Percentiles rank a stretch among this genome's conserved stretches.
Conservation (phyloP, 2,329 filamentous ascomycete species). For the Claviceps digitariae region DNA sequence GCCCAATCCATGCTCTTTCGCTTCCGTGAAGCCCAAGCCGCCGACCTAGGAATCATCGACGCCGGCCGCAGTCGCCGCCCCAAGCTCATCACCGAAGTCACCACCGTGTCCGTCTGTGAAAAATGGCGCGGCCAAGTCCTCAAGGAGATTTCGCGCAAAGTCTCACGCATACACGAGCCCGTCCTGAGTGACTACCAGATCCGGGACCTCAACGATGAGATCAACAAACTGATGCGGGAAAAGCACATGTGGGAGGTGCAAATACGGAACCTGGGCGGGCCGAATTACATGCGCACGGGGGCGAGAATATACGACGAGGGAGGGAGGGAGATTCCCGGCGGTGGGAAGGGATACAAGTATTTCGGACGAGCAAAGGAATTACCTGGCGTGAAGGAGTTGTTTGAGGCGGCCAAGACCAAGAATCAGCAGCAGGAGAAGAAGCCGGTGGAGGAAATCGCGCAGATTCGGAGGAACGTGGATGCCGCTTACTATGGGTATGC, state of each 20-base stretch:
- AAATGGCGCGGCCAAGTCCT: slow-evolving; percentile 97
- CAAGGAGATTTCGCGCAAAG: slow-evolving; percentile 93
- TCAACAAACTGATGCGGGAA: slow-evolving; percentile 98
- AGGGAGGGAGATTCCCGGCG: slow-evolving; percentile 55
- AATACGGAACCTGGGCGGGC: slow-evolving; percentile 88
- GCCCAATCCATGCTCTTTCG: slow-evolving; percentile 99
- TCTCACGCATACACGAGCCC: slow-evolving; percentile 86
- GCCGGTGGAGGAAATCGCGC: slow-evolving; percentile 52
- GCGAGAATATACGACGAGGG: slow-evolving; percentile 61
- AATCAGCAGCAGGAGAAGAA: slow-evolving; percentile 53
- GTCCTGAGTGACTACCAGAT: slow-evolving; percentile 94
- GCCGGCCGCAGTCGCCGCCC: slow-evolving; percentile 79
- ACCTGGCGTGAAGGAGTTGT: slow-evolving; percentile 91
- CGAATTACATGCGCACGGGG: slow-evolving; percentile 80
- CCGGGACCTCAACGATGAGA: slow-evolving; percentile 95
- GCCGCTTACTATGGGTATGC: slow-evolving; percentile 95
- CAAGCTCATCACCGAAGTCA: slow-evolving; percentile 78
- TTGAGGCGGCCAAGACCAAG: slow-evolving; percentile 57
- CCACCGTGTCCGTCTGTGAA: slow-evolving; percentile 75
- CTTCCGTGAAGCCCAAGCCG: slow-evolving; percentile 94
- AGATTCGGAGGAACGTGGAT: slow-evolving; percentile 66
- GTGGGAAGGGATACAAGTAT: slow-evolving; percentile 85
- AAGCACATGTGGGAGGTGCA: slow-evolving; percentile 99
- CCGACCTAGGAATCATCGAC: slow-evolving; percentile 92
- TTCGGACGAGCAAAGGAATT: slow-evolving; percentile 84